phyloP scores from a whole-genome alignment of 2,329 filamentous ascomycete species.

The Coniella vitis region DNA sequence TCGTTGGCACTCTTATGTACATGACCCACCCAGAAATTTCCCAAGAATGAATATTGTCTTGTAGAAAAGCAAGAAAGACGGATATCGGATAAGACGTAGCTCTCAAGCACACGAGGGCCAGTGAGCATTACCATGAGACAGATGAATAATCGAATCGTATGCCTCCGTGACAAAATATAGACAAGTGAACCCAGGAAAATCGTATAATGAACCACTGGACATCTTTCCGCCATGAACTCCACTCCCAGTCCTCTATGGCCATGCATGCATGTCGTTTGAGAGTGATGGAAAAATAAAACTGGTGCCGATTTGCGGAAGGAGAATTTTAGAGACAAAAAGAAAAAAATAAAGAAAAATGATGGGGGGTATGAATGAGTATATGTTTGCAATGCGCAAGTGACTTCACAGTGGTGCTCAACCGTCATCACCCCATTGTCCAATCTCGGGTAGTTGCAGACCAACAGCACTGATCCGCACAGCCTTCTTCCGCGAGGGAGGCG shows the following conservation, averaged over 20 bases:
- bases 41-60: too few relatives aligned
- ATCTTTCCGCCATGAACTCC: background rate
- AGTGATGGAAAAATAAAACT: background rate
- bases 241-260: slow-evolving; percentile 3
- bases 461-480: slow-evolving; percentile 30
- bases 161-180: slow-evolving; percentile 1
- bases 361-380: background rate
- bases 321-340: background rate
- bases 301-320: too few relatives aligned
- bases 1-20: too few relatives aligned
- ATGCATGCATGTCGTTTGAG: slow-evolving; percentile 6
- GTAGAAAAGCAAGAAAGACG: too few relatives aligned
- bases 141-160: background rate
- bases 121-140: background rate
- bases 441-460: slow-evolving; percentile 18
- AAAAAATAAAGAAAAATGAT: background rate
- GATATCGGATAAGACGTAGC: too few relatives aligned
- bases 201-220: background rate
- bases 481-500: slow-evolving; percentile 25
- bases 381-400: background rate
- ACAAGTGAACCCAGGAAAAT: background rate
- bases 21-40: too few relatives aligned
- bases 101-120: too few relatives aligned
- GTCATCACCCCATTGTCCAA: slow-evolving; percentile 15
- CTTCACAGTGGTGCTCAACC: slow-evolving; percentile 2